These are phyloP conservation scores for Canavalia ensiformis DNA, from an alignment of 306 rosid genomes.

Conservation along the genomic window DNA sequence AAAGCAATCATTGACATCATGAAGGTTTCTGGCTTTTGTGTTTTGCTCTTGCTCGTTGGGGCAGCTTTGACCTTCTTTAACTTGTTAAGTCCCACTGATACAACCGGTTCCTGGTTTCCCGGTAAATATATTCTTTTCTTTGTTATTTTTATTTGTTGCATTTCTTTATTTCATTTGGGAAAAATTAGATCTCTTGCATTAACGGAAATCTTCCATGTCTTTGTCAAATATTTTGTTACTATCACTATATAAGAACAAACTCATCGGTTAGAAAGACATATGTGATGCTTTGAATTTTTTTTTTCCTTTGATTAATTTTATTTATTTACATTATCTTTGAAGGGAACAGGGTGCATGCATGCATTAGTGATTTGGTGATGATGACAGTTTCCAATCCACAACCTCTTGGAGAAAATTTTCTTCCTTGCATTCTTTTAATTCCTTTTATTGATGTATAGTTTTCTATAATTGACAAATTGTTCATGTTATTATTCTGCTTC, in stretches of 20 bases:
- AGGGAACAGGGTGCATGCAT: conserved; percentile 37
- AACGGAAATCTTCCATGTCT: background rate
- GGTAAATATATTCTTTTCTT: conserved; percentile 45
- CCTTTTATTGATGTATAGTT: background rate
- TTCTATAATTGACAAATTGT: background rate
- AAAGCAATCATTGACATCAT: conserved; percentile 44
- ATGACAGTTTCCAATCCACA: conserved; percentile 11
- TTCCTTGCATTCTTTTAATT: background rate
- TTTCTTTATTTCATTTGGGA: background rate
- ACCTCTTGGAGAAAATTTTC: background rate
- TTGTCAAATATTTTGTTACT: background rate
- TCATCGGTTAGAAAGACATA: background rate
- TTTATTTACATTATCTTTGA: background rate
- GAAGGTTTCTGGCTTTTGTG: conserved; percentile 70
- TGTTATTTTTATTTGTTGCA: background rate
- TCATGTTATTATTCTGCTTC: background rate
- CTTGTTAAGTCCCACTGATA: conserved; percentile 44
- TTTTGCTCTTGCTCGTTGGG: conserved; percentile 54
- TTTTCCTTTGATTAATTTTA: conserved; percentile 4
- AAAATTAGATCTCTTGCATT: background rate
- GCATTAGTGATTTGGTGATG: conserved; percentile 16
- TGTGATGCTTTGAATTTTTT: background rate
- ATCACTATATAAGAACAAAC: background rate
- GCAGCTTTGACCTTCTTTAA: conserved; percentile 45
- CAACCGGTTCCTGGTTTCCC: conserved; percentile 26